Conservation (phyloP, 768 basidiomycete genomes). For the Pulveroboletus frians region DNA sequence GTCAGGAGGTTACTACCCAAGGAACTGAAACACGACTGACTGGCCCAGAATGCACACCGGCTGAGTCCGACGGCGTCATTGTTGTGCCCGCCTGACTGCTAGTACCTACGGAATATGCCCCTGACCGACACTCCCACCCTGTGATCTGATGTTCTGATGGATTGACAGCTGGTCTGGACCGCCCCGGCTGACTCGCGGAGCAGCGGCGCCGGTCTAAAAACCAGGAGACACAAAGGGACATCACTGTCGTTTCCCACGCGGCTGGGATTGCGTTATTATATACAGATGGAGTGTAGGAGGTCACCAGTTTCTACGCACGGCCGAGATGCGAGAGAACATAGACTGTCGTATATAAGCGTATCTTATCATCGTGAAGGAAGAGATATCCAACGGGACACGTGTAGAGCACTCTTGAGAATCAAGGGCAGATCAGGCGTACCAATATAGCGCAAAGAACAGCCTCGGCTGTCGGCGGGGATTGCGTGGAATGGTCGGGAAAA, state of each 20-base stretch:
- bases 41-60: too few species aligned
- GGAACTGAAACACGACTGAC: too few species aligned
- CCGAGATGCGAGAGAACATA: not conserved
- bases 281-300: not conserved
- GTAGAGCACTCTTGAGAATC: not conserved
- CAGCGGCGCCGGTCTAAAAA: too few species aligned
- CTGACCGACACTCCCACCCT: too few species aligned
- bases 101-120: too few species aligned
- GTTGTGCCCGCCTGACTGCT: too few species aligned
- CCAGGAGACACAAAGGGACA: not conserved
- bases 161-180: too few species aligned
- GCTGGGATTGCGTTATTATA: not conserved
- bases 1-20: too few species aligned
- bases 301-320: not conserved
- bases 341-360: conserved; percentile 3
- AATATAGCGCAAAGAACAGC: not conserved
- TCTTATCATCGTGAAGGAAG: not conserved
- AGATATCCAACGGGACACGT: not conserved
- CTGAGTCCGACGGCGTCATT: too few species aligned
- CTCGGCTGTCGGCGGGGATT: not conserved
- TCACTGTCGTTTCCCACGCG: not conserved
- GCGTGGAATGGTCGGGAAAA: not conserved
- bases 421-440: not conserved
- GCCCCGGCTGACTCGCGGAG: too few species aligned
- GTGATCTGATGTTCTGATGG: too few species aligned